Conservation (phyloP, 768 basidiomycete species). For the Calvatia gigantea region DNA sequence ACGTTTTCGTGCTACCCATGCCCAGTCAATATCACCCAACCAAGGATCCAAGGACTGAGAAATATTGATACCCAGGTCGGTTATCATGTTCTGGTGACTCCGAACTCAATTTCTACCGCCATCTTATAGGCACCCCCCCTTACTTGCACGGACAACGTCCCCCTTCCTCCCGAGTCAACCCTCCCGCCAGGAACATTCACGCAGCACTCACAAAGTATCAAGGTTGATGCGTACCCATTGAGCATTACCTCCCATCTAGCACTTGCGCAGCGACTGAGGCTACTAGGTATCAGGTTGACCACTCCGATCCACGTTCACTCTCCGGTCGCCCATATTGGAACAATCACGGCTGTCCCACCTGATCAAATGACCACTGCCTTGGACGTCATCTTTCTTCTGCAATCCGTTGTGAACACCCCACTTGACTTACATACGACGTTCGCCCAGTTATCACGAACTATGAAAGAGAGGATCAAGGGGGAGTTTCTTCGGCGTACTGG, state of each 20-base stretch:
- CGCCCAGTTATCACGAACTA: neutral
- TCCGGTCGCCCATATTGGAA: neutral
- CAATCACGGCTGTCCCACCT: neutral
- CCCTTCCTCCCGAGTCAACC: neutral
- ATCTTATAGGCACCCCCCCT: too few relatives aligned
- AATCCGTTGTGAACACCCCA: neutral
- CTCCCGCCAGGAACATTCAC: neutral
- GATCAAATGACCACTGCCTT: neutral
- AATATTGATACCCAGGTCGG: too few relatives aligned
- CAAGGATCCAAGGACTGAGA: too few relatives aligned
- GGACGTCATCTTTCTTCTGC: neutral
- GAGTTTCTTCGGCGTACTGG: neutral
- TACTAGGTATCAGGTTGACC: neutral
- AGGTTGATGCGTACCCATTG: neutral
- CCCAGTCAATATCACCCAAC: neutral
- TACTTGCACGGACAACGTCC: too few relatives aligned
- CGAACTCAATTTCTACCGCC: too few relatives aligned
- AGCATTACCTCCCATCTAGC: neutral
- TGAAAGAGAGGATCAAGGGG: neutral
- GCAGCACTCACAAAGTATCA: neutral
- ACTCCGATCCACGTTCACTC: neutral
- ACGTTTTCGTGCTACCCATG: too few relatives aligned
- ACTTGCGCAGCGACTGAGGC: neutral
- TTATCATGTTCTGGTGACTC: too few relatives aligned
- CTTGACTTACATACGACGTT: neutral